These are phyloP conservation scores for Fusarium azukiicola DNA, from an alignment of 2,329 filamentous ascomycete species.

Conservation along the genomic window DNA sequence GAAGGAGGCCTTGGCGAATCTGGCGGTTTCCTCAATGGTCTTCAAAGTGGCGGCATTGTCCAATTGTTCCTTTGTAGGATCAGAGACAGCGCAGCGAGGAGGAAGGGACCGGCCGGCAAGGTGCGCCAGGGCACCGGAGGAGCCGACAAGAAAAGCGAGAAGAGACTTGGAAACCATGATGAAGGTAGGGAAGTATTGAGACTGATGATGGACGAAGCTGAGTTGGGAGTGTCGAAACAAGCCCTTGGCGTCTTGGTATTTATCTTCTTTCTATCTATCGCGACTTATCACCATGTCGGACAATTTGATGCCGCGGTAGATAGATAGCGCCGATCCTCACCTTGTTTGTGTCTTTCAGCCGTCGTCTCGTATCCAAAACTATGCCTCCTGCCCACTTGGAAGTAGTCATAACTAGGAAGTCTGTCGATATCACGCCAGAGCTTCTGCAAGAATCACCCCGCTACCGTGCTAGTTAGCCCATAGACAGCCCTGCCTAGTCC, in stretches of 20 bases:
- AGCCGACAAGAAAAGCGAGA: conserved; percentile 33
- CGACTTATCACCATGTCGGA: neutral
- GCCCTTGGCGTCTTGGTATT: neutral
- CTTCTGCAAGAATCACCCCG: neutral
- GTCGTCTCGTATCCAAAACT: neutral
- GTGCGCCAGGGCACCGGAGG: conserved; percentile 30
- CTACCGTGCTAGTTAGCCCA: neutral
- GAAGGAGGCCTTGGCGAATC: conserved; percentile 33
- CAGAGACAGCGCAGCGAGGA: conserved; percentile 38
- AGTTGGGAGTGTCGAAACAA: neutral
- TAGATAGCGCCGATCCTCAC: conserved; percentile 5
- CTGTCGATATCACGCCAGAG: conserved; percentile 17
- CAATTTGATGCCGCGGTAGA: neutral
- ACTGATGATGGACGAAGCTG: neutral
- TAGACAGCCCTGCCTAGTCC: conserved; percentile 11
- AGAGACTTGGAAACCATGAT: conserved; percentile 43
- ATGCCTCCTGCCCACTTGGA: conserved; percentile 18
- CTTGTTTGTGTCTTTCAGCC: neutral
- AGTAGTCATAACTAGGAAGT: neutral
- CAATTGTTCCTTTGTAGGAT: conserved; percentile 40
- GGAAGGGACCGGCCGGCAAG: conserved; percentile 21
- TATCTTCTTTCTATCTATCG: neutral
- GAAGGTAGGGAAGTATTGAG: neutral
- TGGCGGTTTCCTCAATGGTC: conserved; percentile 33
- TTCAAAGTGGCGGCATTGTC: conserved; percentile 25